Conservation (phyloP, 139 green algal genomes). For the Micractinium sp. region DNA sequence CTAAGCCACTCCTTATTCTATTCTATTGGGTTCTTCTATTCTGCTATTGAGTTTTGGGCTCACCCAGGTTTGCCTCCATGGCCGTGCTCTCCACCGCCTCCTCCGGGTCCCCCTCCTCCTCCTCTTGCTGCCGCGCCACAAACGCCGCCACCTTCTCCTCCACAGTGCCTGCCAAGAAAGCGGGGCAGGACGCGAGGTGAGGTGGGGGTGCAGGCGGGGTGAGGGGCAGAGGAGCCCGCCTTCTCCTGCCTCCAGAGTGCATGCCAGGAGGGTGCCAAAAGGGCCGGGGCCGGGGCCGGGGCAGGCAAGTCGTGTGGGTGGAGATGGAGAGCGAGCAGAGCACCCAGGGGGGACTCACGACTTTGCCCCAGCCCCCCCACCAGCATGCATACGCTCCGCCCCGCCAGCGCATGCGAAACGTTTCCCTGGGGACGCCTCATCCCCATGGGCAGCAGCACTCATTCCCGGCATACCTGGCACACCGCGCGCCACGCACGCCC, state of each 20-base stretch:
- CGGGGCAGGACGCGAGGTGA: too few relatives aligned
- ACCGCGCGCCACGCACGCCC: not conserved
- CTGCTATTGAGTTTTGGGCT: not conserved
- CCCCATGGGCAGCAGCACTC: too few relatives aligned
- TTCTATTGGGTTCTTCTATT: too few relatives aligned
- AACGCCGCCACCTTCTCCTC: constrained; percentile 19
- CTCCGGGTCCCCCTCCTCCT: constrained; percentile 9
- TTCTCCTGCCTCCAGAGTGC: too few relatives aligned
- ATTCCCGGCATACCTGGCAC: too few relatives aligned
- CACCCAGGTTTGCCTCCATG: constrained; percentile 30
- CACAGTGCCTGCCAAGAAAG: not conserved
- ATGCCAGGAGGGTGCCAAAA: not conserved
- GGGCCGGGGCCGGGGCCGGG: not conserved
- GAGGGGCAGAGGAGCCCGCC: not conserved
- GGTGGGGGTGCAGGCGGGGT: not conserved
- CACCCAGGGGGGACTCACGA: too few relatives aligned
- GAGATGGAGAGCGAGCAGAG: too few relatives aligned
- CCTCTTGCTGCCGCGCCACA: not conserved
- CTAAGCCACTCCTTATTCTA: too few relatives aligned
- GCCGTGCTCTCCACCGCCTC: not conserved
- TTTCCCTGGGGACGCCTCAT: too few relatives aligned
- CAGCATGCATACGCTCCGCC: not conserved
- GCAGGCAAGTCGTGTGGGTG: too few relatives aligned
- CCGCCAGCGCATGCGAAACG: too few relatives aligned
- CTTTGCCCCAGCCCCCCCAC: too few relatives aligned